Conservation (phyloP, 2,329 filamentous ascomycete species). For the Aspergillus amoenus region DNA sequence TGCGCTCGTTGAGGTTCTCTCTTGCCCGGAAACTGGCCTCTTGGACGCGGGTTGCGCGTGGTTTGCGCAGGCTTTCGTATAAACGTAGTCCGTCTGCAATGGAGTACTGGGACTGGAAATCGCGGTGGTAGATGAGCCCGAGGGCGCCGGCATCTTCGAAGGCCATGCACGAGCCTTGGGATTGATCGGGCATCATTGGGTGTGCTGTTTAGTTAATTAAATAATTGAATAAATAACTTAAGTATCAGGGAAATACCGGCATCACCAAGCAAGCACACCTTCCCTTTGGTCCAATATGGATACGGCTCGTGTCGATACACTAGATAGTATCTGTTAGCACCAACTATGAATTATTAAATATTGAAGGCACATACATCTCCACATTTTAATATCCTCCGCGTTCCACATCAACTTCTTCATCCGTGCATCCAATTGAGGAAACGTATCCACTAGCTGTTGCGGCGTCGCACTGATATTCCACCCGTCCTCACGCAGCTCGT, state of each 20-base stretch:
- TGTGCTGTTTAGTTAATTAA: constrained; percentile 16
- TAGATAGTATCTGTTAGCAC: not conserved
- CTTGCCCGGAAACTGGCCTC: constrained; percentile 27
- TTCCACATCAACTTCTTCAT: constrained; percentile 24
- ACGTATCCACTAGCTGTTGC: constrained; percentile 24
- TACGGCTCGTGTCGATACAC: constrained; percentile 29
- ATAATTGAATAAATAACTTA: not conserved
- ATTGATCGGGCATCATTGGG: constrained; percentile 35
- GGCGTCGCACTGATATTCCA: constrained; percentile 24
- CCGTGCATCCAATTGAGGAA: constrained; percentile 21
- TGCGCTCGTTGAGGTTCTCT: constrained; percentile 29
- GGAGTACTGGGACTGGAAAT: constrained; percentile 20
- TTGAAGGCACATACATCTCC: constrained; percentile 17
- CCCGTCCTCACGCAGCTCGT: constrained; percentile 24
- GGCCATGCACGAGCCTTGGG: constrained; percentile 38
- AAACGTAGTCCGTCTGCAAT: constrained; percentile 23
- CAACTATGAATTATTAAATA: no score
- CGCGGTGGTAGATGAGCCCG: constrained; percentile 35
- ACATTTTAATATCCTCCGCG: constrained; percentile 28
- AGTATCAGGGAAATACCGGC: constrained; percentile 15
- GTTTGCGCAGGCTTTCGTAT: constrained; percentile 31
- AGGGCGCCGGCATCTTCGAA: constrained; percentile 44
- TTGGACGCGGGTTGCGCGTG: constrained; percentile 30
- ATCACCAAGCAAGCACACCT: constrained; percentile 30
- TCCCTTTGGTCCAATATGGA: constrained; percentile 30